Evolutionary conservation across 768 basidiomycete species (phyloP), one percentile per base, ranked within the genome.

Genomic region (Calvatia gigantea): DNA sequence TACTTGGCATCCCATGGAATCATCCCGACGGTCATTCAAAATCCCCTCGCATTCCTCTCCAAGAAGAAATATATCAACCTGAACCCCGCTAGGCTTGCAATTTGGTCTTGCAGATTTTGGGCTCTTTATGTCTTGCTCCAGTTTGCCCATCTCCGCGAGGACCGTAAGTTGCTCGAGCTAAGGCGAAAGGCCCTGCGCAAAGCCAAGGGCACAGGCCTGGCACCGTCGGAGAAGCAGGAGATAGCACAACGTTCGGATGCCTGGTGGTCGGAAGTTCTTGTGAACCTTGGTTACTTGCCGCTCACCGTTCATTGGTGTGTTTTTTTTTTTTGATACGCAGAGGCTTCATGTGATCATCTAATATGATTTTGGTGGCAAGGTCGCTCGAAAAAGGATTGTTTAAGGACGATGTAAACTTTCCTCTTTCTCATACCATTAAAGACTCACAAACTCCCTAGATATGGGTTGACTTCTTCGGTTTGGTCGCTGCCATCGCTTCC

Each of bases 91-190:
- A 68, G 65, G 25, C 66, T 93, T 35, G 75, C 78, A 2, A 61
- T 86, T 50, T 90, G 87, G 88, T 91, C 90, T 12, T 82, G 79
- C 51, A 84, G 92, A 19, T 88, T 85, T 67, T 95, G 91, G 93
- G 86, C 85, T 1, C 67, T 81, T 21, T 94, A 94, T 63, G 77
- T 91, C 38, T 59, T 86, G 28, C 81, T 95, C 44, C 91, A 91
- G 54, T 84, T 92, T 59, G 80, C 78, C 4, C 89, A 90, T 63
- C 73, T 91, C 51, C 70, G 76, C 28, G 87, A 91, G 65, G 88
- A 91, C 62, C 75, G 78, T 58, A 79, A 79, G 59, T 61, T 89
- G 12, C 67, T 91, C 17, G 73, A 75, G 43, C 70, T 75, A 60
- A 77, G 79, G 53, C 79, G 87, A 60, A 79, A 74, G 11, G 73